Conservation (phyloP, 768 basidiomycete genomes). For the Dioszegia crocea region DNA sequence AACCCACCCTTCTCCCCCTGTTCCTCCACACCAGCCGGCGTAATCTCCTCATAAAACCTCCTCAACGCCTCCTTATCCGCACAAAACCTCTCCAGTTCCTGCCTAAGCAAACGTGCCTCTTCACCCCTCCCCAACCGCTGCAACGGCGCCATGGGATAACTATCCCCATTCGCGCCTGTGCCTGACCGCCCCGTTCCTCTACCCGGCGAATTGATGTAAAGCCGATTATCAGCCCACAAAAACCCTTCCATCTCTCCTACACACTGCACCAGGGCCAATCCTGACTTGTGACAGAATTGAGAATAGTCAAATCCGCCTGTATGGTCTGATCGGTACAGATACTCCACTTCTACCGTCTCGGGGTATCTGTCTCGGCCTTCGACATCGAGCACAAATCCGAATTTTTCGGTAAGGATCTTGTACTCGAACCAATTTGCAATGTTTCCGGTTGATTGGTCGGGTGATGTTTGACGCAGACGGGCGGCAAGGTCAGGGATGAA, state of each 20-base stretch:
- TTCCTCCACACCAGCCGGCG: constrained; percentile 48
- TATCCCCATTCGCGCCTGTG: constrained; percentile 54
- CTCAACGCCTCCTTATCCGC: constrained; percentile 57
- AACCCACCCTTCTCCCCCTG: constrained; percentile 9
- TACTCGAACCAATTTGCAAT: constrained; percentile 70
- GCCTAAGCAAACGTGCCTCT: constrained; percentile 62
- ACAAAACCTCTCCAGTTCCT: constrained; percentile 64
- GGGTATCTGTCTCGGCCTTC: constrained; percentile 75
- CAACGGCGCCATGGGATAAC: constrained; percentile 25
- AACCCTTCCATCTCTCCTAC: constrained; percentile 74
- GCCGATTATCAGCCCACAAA: constrained; percentile 80
- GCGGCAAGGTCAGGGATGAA: constrained; percentile 61
- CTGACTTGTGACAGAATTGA: constrained; percentile 87
- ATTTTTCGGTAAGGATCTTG: constrained; percentile 63
- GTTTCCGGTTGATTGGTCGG: constrained; percentile 59
- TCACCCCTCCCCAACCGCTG: constrained; percentile 53
- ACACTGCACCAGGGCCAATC: constrained; percentile 85
- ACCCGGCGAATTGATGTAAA: constrained; percentile 51
- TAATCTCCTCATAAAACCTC: constrained; percentile 70
- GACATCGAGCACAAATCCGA: constrained; percentile 69
- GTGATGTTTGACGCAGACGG: constrained; percentile 55
- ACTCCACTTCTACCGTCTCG: constrained; percentile 74
- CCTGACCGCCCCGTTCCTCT: constrained; percentile 54
- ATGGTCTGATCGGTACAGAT: constrained; percentile 71
- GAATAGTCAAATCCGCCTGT: constrained; percentile 66